These are phyloP conservation scores for Allomyces macrogynus DNA, from an alignment of 192 early-diverging fungal species.

Conservation along the genomic window DNA sequence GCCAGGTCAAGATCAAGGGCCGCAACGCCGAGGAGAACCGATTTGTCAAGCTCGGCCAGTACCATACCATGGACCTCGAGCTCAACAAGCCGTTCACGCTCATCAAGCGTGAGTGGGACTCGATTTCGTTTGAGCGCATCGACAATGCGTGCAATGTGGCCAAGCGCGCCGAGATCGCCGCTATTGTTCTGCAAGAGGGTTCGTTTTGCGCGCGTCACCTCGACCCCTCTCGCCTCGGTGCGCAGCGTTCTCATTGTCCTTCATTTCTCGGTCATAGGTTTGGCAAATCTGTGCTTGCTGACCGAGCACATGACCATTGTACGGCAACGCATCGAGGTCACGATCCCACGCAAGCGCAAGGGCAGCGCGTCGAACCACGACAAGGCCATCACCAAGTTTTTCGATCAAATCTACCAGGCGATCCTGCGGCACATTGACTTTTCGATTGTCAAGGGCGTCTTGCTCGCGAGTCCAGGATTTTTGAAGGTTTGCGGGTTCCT, in stretches of 20 bases:
- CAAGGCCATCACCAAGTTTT: conserved; percentile 59
- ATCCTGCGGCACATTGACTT: conserved; percentile 80
- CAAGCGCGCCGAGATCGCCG: conserved; percentile 76
- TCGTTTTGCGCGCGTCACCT: neutral
- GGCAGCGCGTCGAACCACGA: conserved; percentile 79
- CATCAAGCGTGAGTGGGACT: conserved; percentile 78
- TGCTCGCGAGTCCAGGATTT: conserved; percentile 92
- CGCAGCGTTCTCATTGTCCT: neutral
- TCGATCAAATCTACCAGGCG: conserved; percentile 75
- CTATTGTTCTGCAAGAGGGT: conserved; percentile 69
- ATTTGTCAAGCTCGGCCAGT: conserved; percentile 78
- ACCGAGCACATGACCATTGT: conserved; percentile 93
- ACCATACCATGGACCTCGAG: conserved; percentile 87
- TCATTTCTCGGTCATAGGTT: conserved; percentile 21
- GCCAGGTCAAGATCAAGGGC: conserved; percentile 70
- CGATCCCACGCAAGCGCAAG: conserved; percentile 76
- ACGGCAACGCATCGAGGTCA: conserved; percentile 70
- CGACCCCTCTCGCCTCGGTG: conserved; percentile 1
- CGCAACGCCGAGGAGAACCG: conserved; percentile 68
- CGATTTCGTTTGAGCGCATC: conserved; percentile 74
- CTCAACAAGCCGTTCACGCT: conserved; percentile 74
- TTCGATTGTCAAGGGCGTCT: conserved; percentile 81
- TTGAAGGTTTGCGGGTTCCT: conserved; percentile 34
- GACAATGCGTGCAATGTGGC: conserved; percentile 73
- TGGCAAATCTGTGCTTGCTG: conserved; percentile 81